Percentiles rank a stretch among this genome's conserved stretches.
These are phyloP conservation scores for Penicillium brevicompactum DNA, from an alignment of 2,329 filamentous ascomycete genomes.

Conservation along the genomic window DNA sequence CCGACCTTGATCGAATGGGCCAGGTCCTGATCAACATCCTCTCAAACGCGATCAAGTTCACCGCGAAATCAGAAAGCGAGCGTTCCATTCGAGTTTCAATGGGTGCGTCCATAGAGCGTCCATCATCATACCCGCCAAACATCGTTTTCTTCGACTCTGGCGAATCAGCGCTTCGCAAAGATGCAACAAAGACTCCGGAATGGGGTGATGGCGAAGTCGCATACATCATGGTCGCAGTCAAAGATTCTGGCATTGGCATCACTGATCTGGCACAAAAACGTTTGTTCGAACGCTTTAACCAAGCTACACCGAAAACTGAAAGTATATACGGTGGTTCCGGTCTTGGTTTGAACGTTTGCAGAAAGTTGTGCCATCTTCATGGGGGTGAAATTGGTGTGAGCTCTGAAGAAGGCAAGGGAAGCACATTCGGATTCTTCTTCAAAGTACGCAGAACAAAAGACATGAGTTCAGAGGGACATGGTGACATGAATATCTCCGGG, in stretches of 20 bases:
- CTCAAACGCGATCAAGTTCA: conserved; percentile 83
- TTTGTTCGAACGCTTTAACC: conserved; percentile 77
- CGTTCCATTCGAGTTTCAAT: conserved; percentile 54
- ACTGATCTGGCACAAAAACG: conserved; percentile 70
- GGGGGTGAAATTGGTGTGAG: conserved; percentile 76
- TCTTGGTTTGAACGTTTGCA: conserved; percentile 76
- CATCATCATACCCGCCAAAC: conserved; percentile 45
- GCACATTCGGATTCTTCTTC: conserved; percentile 62
- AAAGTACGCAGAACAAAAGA: conserved; percentile 40
- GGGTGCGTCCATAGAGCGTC: conserved; percentile 51
- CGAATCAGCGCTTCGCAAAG: conserved; percentile 23
- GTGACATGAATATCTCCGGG: background rate
- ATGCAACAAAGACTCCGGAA: conserved; percentile 46
- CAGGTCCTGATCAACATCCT: conserved; percentile 80
- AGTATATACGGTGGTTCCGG: conserved; percentile 79
- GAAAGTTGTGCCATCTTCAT: conserved; percentile 77
- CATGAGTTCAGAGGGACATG: background rate
- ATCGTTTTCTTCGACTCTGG: conserved; percentile 34
- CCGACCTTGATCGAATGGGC: conserved; percentile 74
- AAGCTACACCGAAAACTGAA: conserved; percentile 74
- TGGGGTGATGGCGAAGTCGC: conserved; percentile 61
- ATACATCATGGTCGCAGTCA: conserved; percentile 72
- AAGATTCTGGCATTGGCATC: conserved; percentile 75
- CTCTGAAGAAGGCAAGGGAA: conserved; percentile 57
- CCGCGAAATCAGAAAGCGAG: conserved; percentile 51